Evolutionary conservation across 108 stramenopile species (phyloP).

Genomic region (Cyclotella distinguenda): DNA sequence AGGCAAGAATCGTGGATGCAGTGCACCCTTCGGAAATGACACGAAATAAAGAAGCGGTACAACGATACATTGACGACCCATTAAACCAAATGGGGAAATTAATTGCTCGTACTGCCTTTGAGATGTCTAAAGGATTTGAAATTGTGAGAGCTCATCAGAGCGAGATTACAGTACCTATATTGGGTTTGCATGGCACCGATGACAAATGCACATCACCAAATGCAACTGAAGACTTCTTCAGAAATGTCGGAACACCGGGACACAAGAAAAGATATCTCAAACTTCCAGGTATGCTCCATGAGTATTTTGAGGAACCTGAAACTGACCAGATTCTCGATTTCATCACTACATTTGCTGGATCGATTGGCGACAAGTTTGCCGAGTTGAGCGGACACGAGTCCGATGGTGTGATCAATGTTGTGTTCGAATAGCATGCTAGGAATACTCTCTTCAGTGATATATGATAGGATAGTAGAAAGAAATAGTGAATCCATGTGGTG

Average conservation of each 20-base stretch:
- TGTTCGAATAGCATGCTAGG: not conserved
- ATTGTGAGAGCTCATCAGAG: slow-evolving; percentile 14
- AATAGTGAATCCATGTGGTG: too few relatives aligned
- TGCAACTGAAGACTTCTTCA: slow-evolving; percentile 33
- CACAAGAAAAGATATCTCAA: slow-evolving; percentile 25
- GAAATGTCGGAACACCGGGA: slow-evolving; percentile 19
- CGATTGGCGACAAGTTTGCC: slow-evolving; percentile 30
- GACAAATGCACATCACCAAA: slow-evolving; percentile 30
- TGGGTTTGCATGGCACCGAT: slow-evolving; percentile 35
- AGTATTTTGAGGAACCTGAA: slow-evolving; percentile 42
- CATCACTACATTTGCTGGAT: slow-evolving; percentile 21
- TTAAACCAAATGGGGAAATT: slow-evolving; percentile 23
- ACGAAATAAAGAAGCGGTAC: slow-evolving; percentile 29
- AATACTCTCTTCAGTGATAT: not conserved
- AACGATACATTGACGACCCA: slow-evolving; percentile 44
- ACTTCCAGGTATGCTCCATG: slow-evolving; percentile 29
- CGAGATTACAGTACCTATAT: slow-evolving; percentile 28
- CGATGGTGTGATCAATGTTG: slow-evolving; percentile 24
- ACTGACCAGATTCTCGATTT: slow-evolving; percentile 14
- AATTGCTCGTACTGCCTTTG: slow-evolving; percentile 36
- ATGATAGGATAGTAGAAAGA: too few relatives aligned
- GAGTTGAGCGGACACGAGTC: slow-evolving; percentile 24
- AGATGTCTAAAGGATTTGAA: slow-evolving; percentile 20
- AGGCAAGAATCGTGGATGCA: slow-evolving; percentile 39
- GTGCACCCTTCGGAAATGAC: slow-evolving; percentile 36